These are phyloP conservation scores for Calonectria montana DNA, from an alignment of 2,329 filamentous ascomycete genomes.

Conservation along the genomic window DNA sequence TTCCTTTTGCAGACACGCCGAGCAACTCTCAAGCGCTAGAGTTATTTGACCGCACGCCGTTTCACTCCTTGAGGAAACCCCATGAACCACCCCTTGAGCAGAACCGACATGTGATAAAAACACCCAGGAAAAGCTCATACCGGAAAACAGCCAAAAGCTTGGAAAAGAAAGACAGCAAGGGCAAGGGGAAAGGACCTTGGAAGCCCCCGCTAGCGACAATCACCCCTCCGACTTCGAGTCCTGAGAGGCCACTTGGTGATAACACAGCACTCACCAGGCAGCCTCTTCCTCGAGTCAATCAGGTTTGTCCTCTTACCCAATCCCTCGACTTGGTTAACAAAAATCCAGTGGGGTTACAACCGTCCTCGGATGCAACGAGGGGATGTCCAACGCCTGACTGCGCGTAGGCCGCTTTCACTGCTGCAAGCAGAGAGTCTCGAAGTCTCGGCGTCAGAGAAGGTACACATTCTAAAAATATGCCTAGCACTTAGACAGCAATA, in stretches of 20 bases:
- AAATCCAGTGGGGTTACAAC: constrained; percentile 7
- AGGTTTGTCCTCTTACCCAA: background rate
- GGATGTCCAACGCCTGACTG: constrained; percentile 24
- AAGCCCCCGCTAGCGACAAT: background rate
- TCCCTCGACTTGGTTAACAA: background rate
- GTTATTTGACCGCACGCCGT: background rate
- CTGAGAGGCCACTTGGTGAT: background rate
- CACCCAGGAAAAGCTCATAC: background rate
- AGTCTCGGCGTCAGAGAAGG: background rate
- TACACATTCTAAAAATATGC: background rate
- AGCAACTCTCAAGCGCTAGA: too few species aligned
- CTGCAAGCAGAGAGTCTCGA: background rate
- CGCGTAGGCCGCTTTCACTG: background rate
- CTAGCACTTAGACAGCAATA: background rate
- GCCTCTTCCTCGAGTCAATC: background rate
- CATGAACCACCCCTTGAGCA: too few species aligned
- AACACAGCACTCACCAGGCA: background rate
- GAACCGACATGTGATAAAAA: background rate
- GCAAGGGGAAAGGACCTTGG: background rate
- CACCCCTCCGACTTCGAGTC: background rate
- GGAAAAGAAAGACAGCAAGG: background rate
- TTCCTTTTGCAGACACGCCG: too few species aligned
- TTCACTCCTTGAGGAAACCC: background rate
- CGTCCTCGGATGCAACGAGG: constrained; percentile 15
- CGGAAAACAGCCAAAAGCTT: too few species aligned